Evolutionary conservation across 257 asterid genomes (phyloP).

Genomic region (Solanum pennellii): DNA sequence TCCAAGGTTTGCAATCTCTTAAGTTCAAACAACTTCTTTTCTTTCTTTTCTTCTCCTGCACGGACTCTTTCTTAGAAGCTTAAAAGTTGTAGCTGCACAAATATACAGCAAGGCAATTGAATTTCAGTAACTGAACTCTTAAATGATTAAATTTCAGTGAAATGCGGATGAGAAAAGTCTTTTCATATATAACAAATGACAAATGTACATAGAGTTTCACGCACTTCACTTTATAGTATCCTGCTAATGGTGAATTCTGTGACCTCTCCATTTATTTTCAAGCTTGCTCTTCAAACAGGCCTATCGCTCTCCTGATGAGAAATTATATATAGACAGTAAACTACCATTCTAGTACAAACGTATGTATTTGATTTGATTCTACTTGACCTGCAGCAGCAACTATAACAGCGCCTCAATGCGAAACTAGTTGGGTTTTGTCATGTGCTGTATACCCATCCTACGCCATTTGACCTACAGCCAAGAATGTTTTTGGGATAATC

Average conservation of each 20-base stretch:
- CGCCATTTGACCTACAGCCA: not conserved
- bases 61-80: not conserved
- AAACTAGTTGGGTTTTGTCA: not conserved
- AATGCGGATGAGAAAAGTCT: not conserved
- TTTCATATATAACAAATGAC: not conserved
- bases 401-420: not conserved
- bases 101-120: not conserved
- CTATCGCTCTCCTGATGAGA: not conserved
- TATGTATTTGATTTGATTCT: not conserved
- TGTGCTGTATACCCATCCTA: not conserved
- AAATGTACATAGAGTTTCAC: not conserved
- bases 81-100: not conserved
- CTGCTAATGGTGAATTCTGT: not conserved
- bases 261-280: no score
- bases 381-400: not conserved
- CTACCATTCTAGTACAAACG: not conserved
- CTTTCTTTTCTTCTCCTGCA: not conserved
- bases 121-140: not conserved
- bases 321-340: not conserved
- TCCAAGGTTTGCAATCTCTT: slow-evolving; percentile 56
- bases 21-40: slow-evolving; percentile 4
- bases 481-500: not conserved
- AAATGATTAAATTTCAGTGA: not conserved
- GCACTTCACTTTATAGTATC: not conserved
- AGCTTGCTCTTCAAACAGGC: no score